Evolutionary conservation across 306 rosid genomes (phyloP), one percentile per base, ranked within the genome.

Genomic region (Luffa aegyptiaca): DNA sequence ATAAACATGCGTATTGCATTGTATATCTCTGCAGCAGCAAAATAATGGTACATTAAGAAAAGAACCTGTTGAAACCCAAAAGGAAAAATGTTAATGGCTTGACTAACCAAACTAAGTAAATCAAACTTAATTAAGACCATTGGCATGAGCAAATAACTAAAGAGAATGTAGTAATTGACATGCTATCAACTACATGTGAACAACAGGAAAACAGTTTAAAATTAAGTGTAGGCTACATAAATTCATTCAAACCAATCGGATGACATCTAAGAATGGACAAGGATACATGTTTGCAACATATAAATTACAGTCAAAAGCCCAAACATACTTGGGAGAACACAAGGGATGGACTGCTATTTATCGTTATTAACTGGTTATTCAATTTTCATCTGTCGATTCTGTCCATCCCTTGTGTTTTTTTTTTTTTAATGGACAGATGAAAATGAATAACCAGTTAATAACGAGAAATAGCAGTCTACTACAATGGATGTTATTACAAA

Each of bases 11-110:
- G 97, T 48, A 96, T 93, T 73, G 99, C 97, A 81, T 96, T 96
- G 89, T 96, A 96, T 81, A 96, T 93, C 93, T 96, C 99, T 39
- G 88, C 84, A 53, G 97, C 98, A 85, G 97, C 97, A 84, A 96
- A 96, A 87, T 96, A 96, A 82, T 96, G 99, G 79, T 96, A 96
- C 92, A 96, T 88, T 69, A 96, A 83, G 89, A 96, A 96, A 45
- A 96, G 97, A 82, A 93, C 97, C 99, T 96, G 97, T 57, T 33
- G 48, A 71, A 64, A 75, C 51, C 31, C 41, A 80, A 49, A 82
- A 56, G 3, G 49, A 78, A 49, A 66, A 51, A 68, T 51, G 77
- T 70, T 18, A 51, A 18, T 39, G 66, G 12, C 2, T 52, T 66
- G 42, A 39, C 51, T 6, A 37, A 69, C 31, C 56, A 65, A 37